Conservation (phyloP, 2,329 filamentous ascomycete genomes). For the Mariannaea elegans region DNA sequence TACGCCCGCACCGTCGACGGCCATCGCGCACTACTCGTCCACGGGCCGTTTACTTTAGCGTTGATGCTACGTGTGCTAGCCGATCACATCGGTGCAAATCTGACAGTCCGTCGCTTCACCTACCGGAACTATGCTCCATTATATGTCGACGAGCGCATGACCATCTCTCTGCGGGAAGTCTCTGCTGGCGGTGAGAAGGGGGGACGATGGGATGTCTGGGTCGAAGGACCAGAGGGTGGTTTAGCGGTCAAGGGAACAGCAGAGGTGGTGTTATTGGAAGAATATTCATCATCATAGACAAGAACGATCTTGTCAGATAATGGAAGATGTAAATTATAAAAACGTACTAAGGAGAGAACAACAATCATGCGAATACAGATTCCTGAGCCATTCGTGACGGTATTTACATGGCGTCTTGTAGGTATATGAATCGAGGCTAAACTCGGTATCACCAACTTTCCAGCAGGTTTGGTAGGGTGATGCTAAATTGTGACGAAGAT, state of each 20-base stretch:
- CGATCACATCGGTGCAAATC: conserved; percentile 25
- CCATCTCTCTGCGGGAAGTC: conserved; percentile 68
- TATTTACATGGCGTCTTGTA: too few relatives aligned
- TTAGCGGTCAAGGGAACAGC: conserved; percentile 69
- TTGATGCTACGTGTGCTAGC: conserved; percentile 76
- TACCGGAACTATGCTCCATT: conserved; percentile 87
- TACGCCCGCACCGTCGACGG: conserved; percentile 79
- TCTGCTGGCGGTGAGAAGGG: conserved; percentile 44
- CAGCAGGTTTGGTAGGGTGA: too few relatives aligned
- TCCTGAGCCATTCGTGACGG: too few relatives aligned
- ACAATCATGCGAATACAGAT: too few relatives aligned
- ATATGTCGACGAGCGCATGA: conserved; percentile 76
- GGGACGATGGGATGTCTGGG: conserved; percentile 50
- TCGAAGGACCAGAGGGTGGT: conserved; percentile 61
- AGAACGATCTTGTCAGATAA: too few relatives aligned
- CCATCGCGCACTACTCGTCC: conserved; percentile 79
- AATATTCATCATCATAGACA: not conserved
- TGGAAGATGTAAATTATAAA: too few relatives aligned
- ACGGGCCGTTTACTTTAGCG: conserved; percentile 83
- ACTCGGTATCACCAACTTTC: too few relatives aligned
- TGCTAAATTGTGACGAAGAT: too few relatives aligned
- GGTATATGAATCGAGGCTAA: too few relatives aligned
- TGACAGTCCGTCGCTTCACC: conserved; percentile 64
- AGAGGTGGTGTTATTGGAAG: conserved; percentile 24
- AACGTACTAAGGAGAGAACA: too few relatives aligned